Base-by-base conservation (phyloP, 441 rosid species). In the Metrosideros polymorpha region DNA sequence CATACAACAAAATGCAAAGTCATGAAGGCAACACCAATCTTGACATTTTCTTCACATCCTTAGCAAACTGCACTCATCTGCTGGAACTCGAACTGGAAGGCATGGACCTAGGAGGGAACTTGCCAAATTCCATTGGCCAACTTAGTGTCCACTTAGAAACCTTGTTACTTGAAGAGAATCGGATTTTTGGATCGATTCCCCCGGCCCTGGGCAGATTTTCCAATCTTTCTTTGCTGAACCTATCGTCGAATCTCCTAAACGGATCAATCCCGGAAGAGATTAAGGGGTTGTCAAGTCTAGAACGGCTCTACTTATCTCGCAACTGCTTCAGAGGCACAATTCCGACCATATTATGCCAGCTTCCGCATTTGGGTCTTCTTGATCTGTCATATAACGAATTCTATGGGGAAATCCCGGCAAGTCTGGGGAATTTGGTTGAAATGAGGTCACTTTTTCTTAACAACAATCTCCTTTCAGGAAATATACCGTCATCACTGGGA, bases 381-480 rank as follows among this genome's bases (percentile, higher is more conserved):
- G 92, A 91, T 87, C 88, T 91, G 30, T 90, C 91, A 10, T 49
- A 85, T 86, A 89, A 89, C 85, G 75, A 51, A 12, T 83, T 91
- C 53, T 88, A 84, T 6, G 92, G 91, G 15, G 84, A 87, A 84
- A 91, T 91, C 79, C 93, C 92, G 0, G 87, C 22, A 42, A 55
- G 86, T 39, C 86, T 91, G 0, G 93, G 92, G 27, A 82, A 88
- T 29, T 82, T 91, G 87, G 83, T 39, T 55, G 85, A 5, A 5
- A 29, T 93, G 76, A 83, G 66, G 50, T 89, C 5, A 12, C 30
- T 94, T 89, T 87, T 91, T 87, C 96, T 94, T 77, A 91, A 90
- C 90, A 91, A 91, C 91, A 94, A 94, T 87, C 85, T 82, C 82
- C 93, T 94, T 77, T 91, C 94, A 27, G 93, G 93, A 86, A 71